phyloP scores from a whole-genome alignment of 768 basidiomycete genomes.

The Artomyces pyxidatus region DNA sequence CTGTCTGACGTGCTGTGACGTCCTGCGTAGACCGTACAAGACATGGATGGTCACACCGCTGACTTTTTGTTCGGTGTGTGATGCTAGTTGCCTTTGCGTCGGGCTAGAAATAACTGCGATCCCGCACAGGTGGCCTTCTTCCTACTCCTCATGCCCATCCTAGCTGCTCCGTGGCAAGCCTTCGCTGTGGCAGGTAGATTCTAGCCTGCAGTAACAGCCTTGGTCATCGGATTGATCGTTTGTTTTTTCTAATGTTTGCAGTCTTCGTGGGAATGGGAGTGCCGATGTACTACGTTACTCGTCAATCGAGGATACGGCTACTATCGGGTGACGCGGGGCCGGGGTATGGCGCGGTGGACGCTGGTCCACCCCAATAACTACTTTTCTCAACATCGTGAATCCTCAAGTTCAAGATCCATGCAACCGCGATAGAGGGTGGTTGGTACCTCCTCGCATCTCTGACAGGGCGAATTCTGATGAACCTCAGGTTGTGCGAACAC shows the following conservation, averaged over 20 bases:
- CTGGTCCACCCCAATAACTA: too few relatives aligned
- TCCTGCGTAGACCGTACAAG: constrained; percentile 77
- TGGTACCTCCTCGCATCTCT: too few relatives aligned
- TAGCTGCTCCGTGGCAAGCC: constrained; percentile 87
- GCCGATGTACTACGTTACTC: constrained; percentile 78
- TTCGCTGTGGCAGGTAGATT: constrained; percentile 76
- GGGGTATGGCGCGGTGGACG: neutral
- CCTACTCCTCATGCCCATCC: constrained; percentile 87
- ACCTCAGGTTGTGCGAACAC: too few relatives aligned
- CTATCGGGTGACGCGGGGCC: neutral
- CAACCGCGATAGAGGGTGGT: too few relatives aligned
- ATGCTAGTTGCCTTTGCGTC: neutral
- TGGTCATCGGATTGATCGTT: neutral
- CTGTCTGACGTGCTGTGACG: neutral
- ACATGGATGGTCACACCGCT: constrained; percentile 90
- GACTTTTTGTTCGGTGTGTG: constrained; percentile 74
- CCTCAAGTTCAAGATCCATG: too few relatives aligned
- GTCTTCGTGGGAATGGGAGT: constrained; percentile 74
- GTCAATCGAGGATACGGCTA: constrained; percentile 22
- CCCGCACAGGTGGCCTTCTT: constrained; percentile 69
- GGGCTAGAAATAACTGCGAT: too few relatives aligned
- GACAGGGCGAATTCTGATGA: too few relatives aligned
- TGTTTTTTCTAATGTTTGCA: constrained; percentile 21
- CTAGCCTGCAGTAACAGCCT: neutral
- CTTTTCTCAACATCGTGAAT: too few relatives aligned